Percentiles rank a stretch among this genome's conserved stretches.
These are phyloP conservation scores for Neophaeococcomyces aloes DNA, from an alignment of 2,329 filamentous ascomycete species.

Conservation along the genomic window DNA sequence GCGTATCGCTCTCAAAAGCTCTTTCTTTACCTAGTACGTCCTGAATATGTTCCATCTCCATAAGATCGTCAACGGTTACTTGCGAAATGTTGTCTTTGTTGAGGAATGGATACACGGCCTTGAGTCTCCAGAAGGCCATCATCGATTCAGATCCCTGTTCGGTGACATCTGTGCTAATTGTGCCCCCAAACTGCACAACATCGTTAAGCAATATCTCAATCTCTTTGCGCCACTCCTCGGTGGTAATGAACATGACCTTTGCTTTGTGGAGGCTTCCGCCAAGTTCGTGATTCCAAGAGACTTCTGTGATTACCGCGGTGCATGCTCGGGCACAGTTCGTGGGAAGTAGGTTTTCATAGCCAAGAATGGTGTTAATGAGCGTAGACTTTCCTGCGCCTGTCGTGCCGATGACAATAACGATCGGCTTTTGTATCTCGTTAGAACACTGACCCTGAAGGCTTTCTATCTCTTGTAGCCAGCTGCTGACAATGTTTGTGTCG, in stretches of 20 bases:
- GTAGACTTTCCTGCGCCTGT: slow-evolving; percentile 54
- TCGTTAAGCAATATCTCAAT: slow-evolving; percentile 41
- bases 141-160: slow-evolving; percentile 38
- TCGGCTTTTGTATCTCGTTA: background rate
- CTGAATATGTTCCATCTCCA: slow-evolving; percentile 31
- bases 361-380: slow-evolving; percentile 53
- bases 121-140: slow-evolving; percentile 34
- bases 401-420: slow-evolving; percentile 47
- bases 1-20: slow-evolving; percentile 29
- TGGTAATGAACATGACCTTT: slow-evolving; percentile 48
- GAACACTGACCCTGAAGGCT: no score
- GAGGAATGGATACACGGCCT: slow-evolving; percentile 29
- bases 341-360: slow-evolving; percentile 47
- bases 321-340: slow-evolving; percentile 53
- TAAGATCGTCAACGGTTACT: slow-evolving; percentile 32
- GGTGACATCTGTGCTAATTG: slow-evolving; percentile 27
- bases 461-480: background rate
- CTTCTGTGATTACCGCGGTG: slow-evolving; percentile 51
- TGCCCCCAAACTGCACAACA: slow-evolving; percentile 33
- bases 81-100: slow-evolving; percentile 33
- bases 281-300: slow-evolving; percentile 46
- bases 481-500: background rate
- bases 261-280: slow-evolving; percentile 39
- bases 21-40: slow-evolving; percentile 39
- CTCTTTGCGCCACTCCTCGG: slow-evolving; percentile 44